phyloP scores from a whole-genome alignment of 495 filamentous ascomycete genomes.

The Margaritispora aquatica region DNA sequence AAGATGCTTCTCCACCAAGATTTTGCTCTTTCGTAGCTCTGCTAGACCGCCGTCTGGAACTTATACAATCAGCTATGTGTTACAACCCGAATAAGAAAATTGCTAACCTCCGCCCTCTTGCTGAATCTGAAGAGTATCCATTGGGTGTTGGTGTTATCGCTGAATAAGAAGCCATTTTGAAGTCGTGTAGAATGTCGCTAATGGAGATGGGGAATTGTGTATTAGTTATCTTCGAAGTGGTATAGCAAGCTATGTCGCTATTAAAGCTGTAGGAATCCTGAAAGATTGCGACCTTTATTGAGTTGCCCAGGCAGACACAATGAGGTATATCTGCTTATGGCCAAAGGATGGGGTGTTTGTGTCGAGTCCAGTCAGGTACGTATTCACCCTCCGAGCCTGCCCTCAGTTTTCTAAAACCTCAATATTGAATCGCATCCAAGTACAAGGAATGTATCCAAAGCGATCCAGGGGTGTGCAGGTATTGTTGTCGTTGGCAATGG shows the following conservation, averaged over 20 bases:
- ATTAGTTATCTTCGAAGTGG: background rate
- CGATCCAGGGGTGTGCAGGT: background rate
- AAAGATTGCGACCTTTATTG: background rate
- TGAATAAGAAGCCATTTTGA: slow-evolving; percentile 31
- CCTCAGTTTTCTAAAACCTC: background rate
- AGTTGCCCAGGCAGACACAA: background rate
- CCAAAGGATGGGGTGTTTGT: background rate
- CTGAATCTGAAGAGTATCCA: slow-evolving; percentile 11
- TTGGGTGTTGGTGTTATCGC: slow-evolving; percentile 19
- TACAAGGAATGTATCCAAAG: background rate
- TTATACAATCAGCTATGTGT: background rate
- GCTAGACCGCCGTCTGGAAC: slow-evolving; percentile 12
- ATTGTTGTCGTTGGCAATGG: background rate
- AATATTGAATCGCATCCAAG: background rate
- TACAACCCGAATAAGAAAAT: background rate
- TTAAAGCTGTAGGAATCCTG: background rate
- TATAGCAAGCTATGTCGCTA: too few species aligned
- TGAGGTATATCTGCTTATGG: background rate
- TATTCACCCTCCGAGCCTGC: background rate
- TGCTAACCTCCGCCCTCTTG: slow-evolving; percentile 16
- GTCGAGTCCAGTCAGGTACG: background rate
- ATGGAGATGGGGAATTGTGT: background rate
- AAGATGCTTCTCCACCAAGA: slow-evolving; percentile 69
- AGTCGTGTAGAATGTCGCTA: background rate
- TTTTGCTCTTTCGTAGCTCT: slow-evolving; percentile 24